These are phyloP conservation scores for Cyamopsis tetragonoloba DNA, from an alignment of 306 rosid genomes.

Conservation along the genomic window DNA sequence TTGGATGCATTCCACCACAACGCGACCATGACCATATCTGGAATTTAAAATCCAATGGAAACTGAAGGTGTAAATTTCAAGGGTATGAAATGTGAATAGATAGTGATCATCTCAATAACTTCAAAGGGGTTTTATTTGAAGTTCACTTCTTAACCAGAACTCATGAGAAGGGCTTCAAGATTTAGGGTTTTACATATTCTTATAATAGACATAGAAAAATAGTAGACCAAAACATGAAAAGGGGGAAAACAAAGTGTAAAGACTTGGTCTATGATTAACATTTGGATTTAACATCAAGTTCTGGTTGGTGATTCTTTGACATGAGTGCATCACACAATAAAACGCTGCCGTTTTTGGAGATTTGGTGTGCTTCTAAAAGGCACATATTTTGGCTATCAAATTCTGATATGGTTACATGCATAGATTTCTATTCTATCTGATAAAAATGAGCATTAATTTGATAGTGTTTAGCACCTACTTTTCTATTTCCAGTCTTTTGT, in stretches of 20 bases:
- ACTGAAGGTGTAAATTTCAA: not conserved
- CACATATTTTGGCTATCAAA: not conserved
- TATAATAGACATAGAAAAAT: too few relatives aligned
- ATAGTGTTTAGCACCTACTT: not conserved
- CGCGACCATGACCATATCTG: too few relatives aligned
- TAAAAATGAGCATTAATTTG: not conserved
- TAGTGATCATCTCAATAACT: not conserved
- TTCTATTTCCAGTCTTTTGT: not conserved
- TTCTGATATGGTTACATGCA: not conserved
- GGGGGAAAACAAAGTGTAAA: too few relatives aligned
- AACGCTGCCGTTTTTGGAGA: too few relatives aligned
- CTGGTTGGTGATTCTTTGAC: too few relatives aligned
- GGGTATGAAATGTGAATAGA: constrained; percentile 19
- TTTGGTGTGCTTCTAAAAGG: too few relatives aligned
- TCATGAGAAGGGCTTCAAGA: not conserved
- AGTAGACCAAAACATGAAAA: too few relatives aligned
- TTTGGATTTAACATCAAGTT: too few relatives aligned
- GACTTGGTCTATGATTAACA: too few relatives aligned
- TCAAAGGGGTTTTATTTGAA: constrained; percentile 26
- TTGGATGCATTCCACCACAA: too few relatives aligned
- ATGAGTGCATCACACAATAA: too few relatives aligned
- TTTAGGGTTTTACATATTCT: not conserved
- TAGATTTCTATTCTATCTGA: not conserved
- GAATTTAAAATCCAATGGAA: too few relatives aligned
- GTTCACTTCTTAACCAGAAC: not conserved